phyloP scores from a whole-genome alignment of 2,329 filamentous ascomycete species.

The Hysterium pulicare region DNA sequence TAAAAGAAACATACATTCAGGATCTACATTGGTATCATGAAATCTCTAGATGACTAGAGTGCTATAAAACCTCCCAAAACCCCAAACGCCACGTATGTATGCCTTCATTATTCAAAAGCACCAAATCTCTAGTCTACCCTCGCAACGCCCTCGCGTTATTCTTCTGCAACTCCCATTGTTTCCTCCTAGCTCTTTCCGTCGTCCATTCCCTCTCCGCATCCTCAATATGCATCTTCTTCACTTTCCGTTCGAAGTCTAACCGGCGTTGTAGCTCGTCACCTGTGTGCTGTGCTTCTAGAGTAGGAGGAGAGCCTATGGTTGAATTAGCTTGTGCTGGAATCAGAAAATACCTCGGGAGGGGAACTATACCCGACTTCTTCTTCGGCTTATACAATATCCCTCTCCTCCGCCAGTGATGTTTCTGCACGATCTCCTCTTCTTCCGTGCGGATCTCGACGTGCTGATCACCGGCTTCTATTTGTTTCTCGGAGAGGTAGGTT shows the following conservation, averaged over 20 bases:
- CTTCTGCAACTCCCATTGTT: slow-evolving; percentile 10
- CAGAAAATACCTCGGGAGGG: neutral
- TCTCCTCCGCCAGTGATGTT: neutral
- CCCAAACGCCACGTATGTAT: too few species aligned
- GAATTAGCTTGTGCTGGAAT: neutral
- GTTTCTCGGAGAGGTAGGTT: slow-evolving; percentile 6
- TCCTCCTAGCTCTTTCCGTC: neutral
- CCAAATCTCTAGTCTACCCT: too few species aligned
- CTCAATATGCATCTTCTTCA: neutral
- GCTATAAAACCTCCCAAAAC: too few species aligned
- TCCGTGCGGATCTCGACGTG: neutral
- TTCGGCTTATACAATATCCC: neutral
- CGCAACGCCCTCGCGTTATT: slow-evolving; percentile 3
- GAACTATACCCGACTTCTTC: neutral
- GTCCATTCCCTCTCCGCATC: neutral
- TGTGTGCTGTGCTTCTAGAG: neutral
- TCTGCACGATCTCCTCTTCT: neutral
- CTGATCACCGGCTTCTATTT: slow-evolving; percentile 5
- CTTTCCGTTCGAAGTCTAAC: neutral
- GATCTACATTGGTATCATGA: too few species aligned
- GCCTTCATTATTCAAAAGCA: too few species aligned
- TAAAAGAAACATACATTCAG: too few species aligned
- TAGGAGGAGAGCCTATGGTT: neutral
- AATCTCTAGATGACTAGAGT: too few species aligned
- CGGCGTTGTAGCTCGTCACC: slow-evolving; percentile 3